These are phyloP conservation scores for Cercospora sp. DNA, from an alignment of 2,329 filamentous ascomycete genomes.

Conservation along the genomic window DNA sequence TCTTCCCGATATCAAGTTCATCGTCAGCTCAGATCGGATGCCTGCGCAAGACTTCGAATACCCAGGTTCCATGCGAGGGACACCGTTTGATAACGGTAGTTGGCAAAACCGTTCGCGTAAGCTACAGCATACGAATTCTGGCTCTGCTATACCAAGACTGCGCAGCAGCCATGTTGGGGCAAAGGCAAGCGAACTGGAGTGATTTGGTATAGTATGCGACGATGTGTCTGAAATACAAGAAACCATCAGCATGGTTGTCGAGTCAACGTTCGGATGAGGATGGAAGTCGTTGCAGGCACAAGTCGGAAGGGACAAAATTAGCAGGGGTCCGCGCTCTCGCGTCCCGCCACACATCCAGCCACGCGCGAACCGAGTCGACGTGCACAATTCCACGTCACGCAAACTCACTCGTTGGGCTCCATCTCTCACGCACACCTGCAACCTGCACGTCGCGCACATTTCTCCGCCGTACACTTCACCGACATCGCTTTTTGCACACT, in stretches of 20 bases:
- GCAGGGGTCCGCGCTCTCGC: neutral
- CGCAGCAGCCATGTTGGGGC: neutral
- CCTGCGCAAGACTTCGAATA: neutral
- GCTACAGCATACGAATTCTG: neutral
- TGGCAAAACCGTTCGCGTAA: neutral
- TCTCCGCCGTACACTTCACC: neutral
- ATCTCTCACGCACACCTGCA: neutral
- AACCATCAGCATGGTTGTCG: neutral
- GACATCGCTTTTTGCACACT: neutral
- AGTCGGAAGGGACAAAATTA: neutral
- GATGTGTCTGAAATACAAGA: neutral
- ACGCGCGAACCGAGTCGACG: constrained; percentile 1
- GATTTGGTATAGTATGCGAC: neutral
- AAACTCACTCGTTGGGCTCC: neutral
- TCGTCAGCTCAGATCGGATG: neutral
- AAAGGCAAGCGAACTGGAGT: no score
- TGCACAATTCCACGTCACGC: constrained; percentile 1
- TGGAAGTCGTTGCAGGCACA: neutral
- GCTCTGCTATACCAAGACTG: neutral
- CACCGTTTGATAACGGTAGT: neutral
- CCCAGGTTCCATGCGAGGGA: neutral
- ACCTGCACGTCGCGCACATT: neutral
- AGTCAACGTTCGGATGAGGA: neutral
- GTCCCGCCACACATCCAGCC: constrained; percentile 1
- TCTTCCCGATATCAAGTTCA: neutral